Evolutionary conservation across 164 flowering plant genomes (phyloP), one percentile per base, ranked within the genome.

Genomic region (Taxillus chinensis): DNA sequence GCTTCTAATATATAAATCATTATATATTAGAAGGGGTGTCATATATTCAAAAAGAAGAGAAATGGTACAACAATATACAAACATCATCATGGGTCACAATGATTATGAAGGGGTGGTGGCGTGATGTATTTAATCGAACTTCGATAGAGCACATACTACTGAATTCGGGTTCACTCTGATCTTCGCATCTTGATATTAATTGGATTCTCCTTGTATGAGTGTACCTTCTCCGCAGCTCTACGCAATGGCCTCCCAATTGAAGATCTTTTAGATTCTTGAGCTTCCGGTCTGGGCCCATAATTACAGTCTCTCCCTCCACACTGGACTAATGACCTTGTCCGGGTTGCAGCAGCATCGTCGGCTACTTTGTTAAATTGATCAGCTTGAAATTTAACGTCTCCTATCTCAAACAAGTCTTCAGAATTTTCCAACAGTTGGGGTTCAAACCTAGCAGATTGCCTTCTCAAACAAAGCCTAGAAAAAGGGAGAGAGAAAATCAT

Each of bases 231-330:
- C 50, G 74, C 82, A 17, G 93, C 87, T 52, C 62, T 82, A 5
- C 92, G 84, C 61, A 54, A 43, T n/a, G 97, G 91, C 65, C 97
- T 78, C 51, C 84, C 90, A 16, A 83, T 58, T 12, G 88, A 88
- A 17, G 82, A 59, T 73, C 90, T 83, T 64, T 68, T 73, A 11
- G 68, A 48, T 51, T 50, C 67, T 60, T 17, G 70, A 16, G 40
- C 27, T 65, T 72, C 73, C 65, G 38, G 41, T 48, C 39, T 65
- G 46, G 51, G 49, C 2, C 62, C 41, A 58, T 46, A 59, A 11
- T 38, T 58, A 55, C 67, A 60, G 39, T 51, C 60, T 45, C 14
- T 61, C 46, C 67, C 64, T 57, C 69, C 70, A 38, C 59, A 63
- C 40, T n/a, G 16, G 5, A 37, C 16, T 4, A 72, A 60, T 16